Conservation (phyloP, 306 rosid genomes). For the Rosa chinensis region DNA sequence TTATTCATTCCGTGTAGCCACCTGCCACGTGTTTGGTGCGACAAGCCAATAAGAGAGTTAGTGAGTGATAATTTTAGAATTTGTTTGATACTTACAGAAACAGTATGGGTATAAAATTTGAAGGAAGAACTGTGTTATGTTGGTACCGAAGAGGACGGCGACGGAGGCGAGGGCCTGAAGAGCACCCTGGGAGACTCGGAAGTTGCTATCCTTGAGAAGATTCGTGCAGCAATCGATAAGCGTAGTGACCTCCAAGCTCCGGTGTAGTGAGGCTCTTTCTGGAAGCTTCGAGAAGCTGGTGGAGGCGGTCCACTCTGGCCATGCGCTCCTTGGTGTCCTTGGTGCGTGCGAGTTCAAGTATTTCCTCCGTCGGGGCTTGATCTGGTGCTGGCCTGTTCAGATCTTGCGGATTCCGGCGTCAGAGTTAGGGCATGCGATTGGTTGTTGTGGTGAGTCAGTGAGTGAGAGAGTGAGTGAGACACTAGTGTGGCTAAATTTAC, state of each 20-base stretch:
- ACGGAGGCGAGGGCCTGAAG: too few relatives aligned
- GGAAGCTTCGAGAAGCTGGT: slow-evolving; percentile 84
- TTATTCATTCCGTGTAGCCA: too few relatives aligned
- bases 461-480: slow-evolving; percentile 13
- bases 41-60: too few relatives aligned
- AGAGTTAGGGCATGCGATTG: slow-evolving; percentile 24
- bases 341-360: slow-evolving; percentile 90
- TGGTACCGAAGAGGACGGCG: too few relatives aligned
- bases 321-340: slow-evolving; percentile 96
- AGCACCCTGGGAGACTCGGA: too few relatives aligned
- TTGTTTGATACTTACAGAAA: too few relatives aligned
- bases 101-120: too few relatives aligned
- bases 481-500: slow-evolving; percentile 16
- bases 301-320: slow-evolving; percentile 98
- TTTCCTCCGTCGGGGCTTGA: slow-evolving; percentile 78
- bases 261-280: slow-evolving; percentile 71
- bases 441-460: neutral
- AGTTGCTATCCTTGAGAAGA: too few relatives aligned
- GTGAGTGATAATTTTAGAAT: too few relatives aligned
- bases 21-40: too few relatives aligned
- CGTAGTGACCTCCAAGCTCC: slow-evolving; percentile 51
- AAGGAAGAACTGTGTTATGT: too few relatives aligned
- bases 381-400: slow-evolving; percentile 41
- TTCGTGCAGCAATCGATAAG: neutral
- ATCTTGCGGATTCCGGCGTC: slow-evolving; percentile 34